A percentile compares a stretch with the other conserved stretches of the same genome.
These are phyloP conservation scores for Curvularia sp. DNA, from an alignment of 2,329 filamentous ascomycete genomes.

Conservation along the genomic window DNA sequence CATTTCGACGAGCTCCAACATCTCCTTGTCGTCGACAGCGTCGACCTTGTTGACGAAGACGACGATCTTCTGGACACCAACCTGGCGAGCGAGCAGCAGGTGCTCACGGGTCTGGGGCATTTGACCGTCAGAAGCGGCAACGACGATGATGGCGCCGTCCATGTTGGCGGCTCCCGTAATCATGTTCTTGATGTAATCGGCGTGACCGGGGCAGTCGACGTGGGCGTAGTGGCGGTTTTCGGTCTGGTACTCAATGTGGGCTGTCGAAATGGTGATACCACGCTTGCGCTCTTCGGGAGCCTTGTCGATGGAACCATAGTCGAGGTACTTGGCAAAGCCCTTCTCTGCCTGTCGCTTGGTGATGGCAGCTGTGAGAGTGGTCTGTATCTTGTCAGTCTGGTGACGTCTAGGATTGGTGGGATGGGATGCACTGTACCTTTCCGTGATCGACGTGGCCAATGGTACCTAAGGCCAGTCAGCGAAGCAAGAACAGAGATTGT, in stretches of 20 bases:
- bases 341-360: slow-evolving; percentile 97
- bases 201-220: slow-evolving; percentile 99
- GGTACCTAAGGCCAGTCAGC: slow-evolving; percentile 67
- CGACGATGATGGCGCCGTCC: slow-evolving; percentile 98
- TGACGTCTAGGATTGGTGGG: slow-evolving; percentile 18
- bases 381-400: slow-evolving; percentile 63
- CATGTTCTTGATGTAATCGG: slow-evolving; percentile 99
- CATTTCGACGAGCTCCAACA: slow-evolving; percentile 99
- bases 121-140: slow-evolving; percentile 97
- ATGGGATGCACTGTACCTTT: slow-evolving; percentile 69
- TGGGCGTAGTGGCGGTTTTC: slow-evolving; percentile 96
- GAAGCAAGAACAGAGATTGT: background rate
- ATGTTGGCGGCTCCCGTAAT: slow-evolving; percentile 99
- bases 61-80: slow-evolving; percentile 96
- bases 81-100: slow-evolving; percentile 94
- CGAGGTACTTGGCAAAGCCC: slow-evolving; percentile 91
- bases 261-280: slow-evolving; percentile 98
- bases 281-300: slow-evolving; percentile 99
- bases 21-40: slow-evolving; percentile 95
- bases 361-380: slow-evolving; percentile 96
- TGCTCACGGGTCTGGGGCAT: slow-evolving; percentile 99
- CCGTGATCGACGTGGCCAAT: slow-evolving; percentile 99
- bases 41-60: slow-evolving; percentile 99
- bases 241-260: slow-evolving; percentile 98
- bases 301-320: slow-evolving; percentile 98